phyloP scores from a whole-genome alignment of 2,329 filamentous ascomycete species.

The Alternaria conjuncta region DNA sequence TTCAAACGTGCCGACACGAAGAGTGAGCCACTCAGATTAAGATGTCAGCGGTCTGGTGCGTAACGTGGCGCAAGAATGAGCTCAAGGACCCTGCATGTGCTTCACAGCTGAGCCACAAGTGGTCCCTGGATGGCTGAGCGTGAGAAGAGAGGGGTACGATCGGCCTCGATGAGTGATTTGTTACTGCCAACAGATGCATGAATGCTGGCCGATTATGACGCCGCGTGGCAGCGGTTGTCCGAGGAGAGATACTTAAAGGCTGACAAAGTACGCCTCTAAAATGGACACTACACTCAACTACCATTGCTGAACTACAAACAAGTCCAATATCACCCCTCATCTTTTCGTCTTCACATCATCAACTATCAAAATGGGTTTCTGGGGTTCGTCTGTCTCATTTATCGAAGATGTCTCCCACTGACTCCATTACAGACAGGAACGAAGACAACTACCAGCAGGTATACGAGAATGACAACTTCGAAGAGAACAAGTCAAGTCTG shows the following conservation, averaged over 20 bases:
- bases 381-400: constrained; percentile 37
- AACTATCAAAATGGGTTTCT: constrained; percentile 52
- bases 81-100: constrained; percentile 7
- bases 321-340: neutral
- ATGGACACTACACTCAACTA: neutral
- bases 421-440: constrained; percentile 54
- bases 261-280: neutral
- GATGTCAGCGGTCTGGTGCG: constrained; percentile 11
- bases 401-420: neutral
- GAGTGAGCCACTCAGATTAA: constrained; percentile 21
- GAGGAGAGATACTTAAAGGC: constrained; percentile 22
- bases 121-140: constrained; percentile 28
- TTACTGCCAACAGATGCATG: constrained; percentile 1
- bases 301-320: neutral
- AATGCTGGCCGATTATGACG: constrained; percentile 16
- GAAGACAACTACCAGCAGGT: constrained; percentile 62
- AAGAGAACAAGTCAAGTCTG: constrained; percentile 66
- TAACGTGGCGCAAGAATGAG: constrained; percentile 21
- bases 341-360: neutral
- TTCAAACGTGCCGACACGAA: constrained; percentile 6
- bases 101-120: constrained; percentile 28
- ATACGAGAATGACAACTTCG: constrained; percentile 55
- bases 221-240: constrained; percentile 4
- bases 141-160: constrained; percentile 31
- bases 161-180: constrained; percentile 16